Base-by-base conservation (phyloP, 1,284 basidiomycete genomes). In the Rhodotorula sp. region DNA sequence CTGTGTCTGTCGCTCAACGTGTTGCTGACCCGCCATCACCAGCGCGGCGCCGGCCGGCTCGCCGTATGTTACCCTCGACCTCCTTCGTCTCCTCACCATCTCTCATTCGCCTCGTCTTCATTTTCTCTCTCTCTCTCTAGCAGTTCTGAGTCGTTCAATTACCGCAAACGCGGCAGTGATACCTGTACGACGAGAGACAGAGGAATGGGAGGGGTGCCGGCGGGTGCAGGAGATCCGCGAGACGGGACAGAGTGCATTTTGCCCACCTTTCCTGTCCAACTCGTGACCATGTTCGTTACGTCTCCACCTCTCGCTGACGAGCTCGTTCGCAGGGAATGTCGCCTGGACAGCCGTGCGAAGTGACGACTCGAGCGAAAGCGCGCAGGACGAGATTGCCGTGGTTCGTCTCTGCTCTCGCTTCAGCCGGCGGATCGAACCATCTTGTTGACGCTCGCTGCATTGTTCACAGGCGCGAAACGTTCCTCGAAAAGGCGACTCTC, bases 221-320 rank as follows among this genome's bases (percentile, higher is more conserved):
- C 65, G 59, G 13, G 56, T 59, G 18, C 66, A 67, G 46, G 53
- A 51, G 31, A 26, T 67, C 5, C 31, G 26, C 24, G 55, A 59
- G 56, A 22, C 50, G 2, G 56, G 34, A 2, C 50, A 67, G 22
- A 8, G 66, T 67, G 51, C 44, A 56, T 62, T 9, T 37, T 11
- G 8, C 1, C 6, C 10, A 16, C 30, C 24, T 13, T 15, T 4
- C 20, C 7, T 24, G 16, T n/a, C n/a, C n/a, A n/a, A n/a, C n/a
- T n/a, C n/a, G n/a, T n/a, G n/a, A n/a, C n/a, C n/a, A n/a, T n/a
- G n/a, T n/a, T n/a, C n/a, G n/a, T n/a, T n/a, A n/a, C n/a, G n/a
- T n/a, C n/a, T n/a, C n/a, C n/a, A n/a, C n/a, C n/a, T n/a, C n/a
- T n/a, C n/a, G 16, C 50, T 26, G n/a, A 9, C 15, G 24, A 10